Conservation (phyloP, 371 early-diverging fungal genomes). For the Saksenaea oblongispora region DNA sequence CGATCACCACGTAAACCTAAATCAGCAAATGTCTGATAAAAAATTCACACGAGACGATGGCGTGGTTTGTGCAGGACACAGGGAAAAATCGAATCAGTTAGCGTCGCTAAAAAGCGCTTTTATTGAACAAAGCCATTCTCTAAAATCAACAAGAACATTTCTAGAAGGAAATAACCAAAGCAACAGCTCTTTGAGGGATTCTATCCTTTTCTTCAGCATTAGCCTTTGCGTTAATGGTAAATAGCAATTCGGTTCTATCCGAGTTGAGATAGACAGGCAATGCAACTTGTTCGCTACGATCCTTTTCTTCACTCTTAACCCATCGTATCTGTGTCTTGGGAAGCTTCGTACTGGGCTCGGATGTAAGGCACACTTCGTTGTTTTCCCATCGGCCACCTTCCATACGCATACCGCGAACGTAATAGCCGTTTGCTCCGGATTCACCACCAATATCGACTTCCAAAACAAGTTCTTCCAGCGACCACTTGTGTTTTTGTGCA, state of each 20-base stretch:
- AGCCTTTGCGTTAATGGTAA: constrained; percentile 59
- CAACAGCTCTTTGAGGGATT: constrained; percentile 79
- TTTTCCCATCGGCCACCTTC: constrained; percentile 72
- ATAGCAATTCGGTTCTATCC: constrained; percentile 78
- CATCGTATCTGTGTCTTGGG: constrained; percentile 51
- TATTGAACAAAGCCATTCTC: not conserved
- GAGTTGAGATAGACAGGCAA: constrained; percentile 87
- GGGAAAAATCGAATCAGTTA: no score
- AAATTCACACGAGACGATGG: no score
- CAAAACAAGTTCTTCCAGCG: constrained; percentile 68
- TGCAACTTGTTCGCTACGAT: constrained; percentile 20
- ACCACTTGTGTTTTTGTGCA: constrained; percentile 71
- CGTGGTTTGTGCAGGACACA: no score
- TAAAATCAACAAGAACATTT: not conserved
- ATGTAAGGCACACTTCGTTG: constrained; percentile 54
- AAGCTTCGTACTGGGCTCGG: constrained; percentile 47
- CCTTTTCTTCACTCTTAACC: constrained; percentile 29
- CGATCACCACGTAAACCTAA: no score
- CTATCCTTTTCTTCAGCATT: constrained; percentile 40
- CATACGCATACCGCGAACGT: constrained; percentile 55
- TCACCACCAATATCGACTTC: constrained; percentile 45
- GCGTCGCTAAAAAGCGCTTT: no score
- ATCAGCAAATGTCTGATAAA: no score
- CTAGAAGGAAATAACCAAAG: constrained; percentile 59
- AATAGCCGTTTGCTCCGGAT: constrained; percentile 22